Evolutionary conservation across 495 filamentous ascomycete genomes (phyloP).

Genomic region (Penicillium egyptiacum): DNA sequence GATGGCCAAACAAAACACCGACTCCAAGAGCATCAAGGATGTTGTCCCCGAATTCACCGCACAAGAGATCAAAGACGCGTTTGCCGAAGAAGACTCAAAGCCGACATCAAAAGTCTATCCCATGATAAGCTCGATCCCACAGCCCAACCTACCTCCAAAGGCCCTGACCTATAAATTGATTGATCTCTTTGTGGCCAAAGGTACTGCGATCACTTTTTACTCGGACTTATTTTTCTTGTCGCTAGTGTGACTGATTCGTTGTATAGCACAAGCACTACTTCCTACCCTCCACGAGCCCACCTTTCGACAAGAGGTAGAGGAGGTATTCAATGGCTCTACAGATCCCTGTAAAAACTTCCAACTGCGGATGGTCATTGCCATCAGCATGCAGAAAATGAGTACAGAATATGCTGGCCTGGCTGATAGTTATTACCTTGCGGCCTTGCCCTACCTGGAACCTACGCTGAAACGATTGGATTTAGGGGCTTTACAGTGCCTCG

Average conservation of each 20-base stretch:
- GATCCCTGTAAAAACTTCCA: slow-evolving; percentile 85
- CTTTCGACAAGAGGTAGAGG: slow-evolving; percentile 71
- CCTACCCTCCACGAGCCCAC: slow-evolving; percentile 82
- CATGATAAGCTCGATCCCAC: slow-evolving; percentile 72
- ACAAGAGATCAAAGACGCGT: slow-evolving; percentile 57
- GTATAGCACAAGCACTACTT: slow-evolving; percentile 76
- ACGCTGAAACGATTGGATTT: slow-evolving; percentile 79
- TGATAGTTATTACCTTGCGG: slow-evolving; percentile 88
- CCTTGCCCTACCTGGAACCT: slow-evolving; percentile 74
- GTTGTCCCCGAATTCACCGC: slow-evolving; percentile 72
- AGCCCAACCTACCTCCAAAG: slow-evolving; percentile 64
- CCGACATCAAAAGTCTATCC: slow-evolving; percentile 72
- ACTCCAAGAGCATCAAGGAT: slow-evolving; percentile 81
- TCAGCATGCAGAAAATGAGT: slow-evolving; percentile 86
- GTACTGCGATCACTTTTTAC: slow-evolving; percentile 44
- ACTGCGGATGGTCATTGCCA: slow-evolving; percentile 84
- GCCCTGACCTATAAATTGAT: slow-evolving; percentile 69
- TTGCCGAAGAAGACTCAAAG: slow-evolving; percentile 56
- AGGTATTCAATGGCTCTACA: slow-evolving; percentile 71
- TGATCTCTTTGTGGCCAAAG: slow-evolving; percentile 76
- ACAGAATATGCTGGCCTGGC: slow-evolving; percentile 78
- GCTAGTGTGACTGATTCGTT: slow-evolving; percentile 12
- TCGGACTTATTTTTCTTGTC: not conserved
- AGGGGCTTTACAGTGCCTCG: slow-evolving; percentile 84
- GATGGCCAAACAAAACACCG: slow-evolving; percentile 83